Base-by-base conservation (phyloP, 2,329 filamentous ascomycete genomes). In the Xylariaceae sp. region DNA sequence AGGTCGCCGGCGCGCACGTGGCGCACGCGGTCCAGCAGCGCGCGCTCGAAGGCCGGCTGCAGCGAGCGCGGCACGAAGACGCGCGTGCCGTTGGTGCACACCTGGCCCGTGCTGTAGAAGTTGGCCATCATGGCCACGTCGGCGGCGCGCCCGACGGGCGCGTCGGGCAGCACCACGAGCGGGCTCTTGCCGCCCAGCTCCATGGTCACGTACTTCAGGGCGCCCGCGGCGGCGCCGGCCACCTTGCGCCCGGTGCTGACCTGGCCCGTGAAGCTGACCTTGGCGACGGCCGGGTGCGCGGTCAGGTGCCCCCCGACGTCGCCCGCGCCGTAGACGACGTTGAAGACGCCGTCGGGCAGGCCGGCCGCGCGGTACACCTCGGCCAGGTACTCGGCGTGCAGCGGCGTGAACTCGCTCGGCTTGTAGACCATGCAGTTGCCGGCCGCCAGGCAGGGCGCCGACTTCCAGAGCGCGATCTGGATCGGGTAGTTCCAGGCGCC, bases 401-500 rank as follows among this genome's bases (percentile, higher is more conserved):
- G 68, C 5, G 85, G 84, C 0, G 87, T 93, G 57, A 84, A 83
- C 64, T 93, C 87, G 45, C 83, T 89, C 6, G 86, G 84, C 61
- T 93, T 93, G 65, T 93, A 93, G 28, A 93, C 75, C 82, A 93
- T 89, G 53, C 81, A 85, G 61, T 93, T 93, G 14, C 86, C 86
- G 1, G 86, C 86, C 3, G 86, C 85, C 11, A 93, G 70, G 49
- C 86, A 92, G 0, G 87, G 83, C 1, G 83, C 85, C 1, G 83
- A 88, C 60, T 93, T 93, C 86, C 86, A 93, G 2, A 93, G 68
- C 7, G 86, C 86, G 45, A 93, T 93, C 58, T 93, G 86, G 44
- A 93, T 83, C 10, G 87, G 87, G 55, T 93, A 93, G 61, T 93
- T 93, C 86, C 86, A 93, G 11, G 87, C 87, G 35, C 86, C 87